phyloP scores from a whole-genome alignment of 164 flowering plant species.

The Berberis thunbergii region DNA sequence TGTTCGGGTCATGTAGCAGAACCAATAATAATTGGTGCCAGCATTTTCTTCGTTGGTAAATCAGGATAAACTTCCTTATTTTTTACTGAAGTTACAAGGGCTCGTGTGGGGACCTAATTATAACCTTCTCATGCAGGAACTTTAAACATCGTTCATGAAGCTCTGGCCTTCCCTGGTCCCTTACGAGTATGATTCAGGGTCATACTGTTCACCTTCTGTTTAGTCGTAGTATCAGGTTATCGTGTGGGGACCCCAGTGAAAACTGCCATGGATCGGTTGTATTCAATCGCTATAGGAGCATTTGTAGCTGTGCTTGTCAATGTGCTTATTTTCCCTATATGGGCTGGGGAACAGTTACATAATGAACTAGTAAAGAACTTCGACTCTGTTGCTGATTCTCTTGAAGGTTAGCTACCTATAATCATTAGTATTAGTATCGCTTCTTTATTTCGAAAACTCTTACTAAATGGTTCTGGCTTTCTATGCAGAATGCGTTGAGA shows the following conservation, averaged over 20 bases:
- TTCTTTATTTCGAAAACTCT: too few relatives aligned
- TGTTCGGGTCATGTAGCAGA: constrained; percentile 36
- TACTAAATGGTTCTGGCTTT: background rate
- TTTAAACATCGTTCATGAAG: constrained; percentile 69
- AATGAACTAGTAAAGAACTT: constrained; percentile 54
- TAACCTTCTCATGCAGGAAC: constrained; percentile 30
- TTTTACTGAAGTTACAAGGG: background rate
- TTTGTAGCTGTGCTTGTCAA: constrained; percentile 69
- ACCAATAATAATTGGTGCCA: constrained; percentile 58
- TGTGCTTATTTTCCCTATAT: constrained; percentile 56
- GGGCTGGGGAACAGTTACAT: constrained; percentile 86
- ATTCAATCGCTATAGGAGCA: constrained; percentile 76
- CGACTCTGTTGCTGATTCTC: constrained; percentile 58
- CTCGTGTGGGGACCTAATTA: background rate
- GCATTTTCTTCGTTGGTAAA: constrained; percentile 67
- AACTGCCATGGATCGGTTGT: constrained; percentile 63
- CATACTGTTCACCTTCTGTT: constrained; percentile 64
- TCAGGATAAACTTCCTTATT: background rate
- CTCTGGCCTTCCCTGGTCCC: constrained; percentile 65
- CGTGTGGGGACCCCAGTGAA: constrained; percentile 59
- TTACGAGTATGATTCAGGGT: constrained; percentile 77
- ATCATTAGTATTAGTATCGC: background rate
- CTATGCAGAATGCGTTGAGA: constrained; percentile 59
- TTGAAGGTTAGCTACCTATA: constrained; percentile 50
- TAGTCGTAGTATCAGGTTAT: constrained; percentile 71